A percentile compares a stretch with the other conserved stretches of the same genome.
Conservation (phyloP, 2,329 filamentous ascomycete genomes). For the Xylariaceae sp. region DNA sequence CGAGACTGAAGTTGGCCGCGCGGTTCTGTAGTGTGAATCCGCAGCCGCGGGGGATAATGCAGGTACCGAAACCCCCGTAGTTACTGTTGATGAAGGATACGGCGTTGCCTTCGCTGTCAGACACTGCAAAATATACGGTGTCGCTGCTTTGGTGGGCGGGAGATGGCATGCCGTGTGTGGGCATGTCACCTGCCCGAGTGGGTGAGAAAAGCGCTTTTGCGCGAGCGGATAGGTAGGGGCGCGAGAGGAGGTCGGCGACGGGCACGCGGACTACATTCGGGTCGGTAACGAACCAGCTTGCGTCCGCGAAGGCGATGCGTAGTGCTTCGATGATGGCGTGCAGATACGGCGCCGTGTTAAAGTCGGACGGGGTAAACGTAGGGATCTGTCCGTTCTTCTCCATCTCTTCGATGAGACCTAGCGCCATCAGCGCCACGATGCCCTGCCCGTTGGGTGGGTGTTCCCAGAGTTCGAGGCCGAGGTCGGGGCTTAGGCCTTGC, state of each 20-base stretch:
- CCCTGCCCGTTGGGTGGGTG: conserved; percentile 96
- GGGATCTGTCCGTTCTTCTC: conserved; percentile 71
- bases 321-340: conserved; percentile 85
- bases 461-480: conserved; percentile 82
- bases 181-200: conserved; percentile 53
- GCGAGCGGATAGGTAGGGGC: conserved; percentile 68
- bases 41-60: conserved; percentile 76
- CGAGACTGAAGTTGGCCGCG: conserved; percentile 76
- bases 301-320: conserved; percentile 85
- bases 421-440: conserved; percentile 87
- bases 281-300: conserved; percentile 83
- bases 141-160: conserved; percentile 82
- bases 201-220: conserved; percentile 51
- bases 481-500: conserved; percentile 33
- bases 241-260: conserved; percentile 60
- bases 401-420: conserved; percentile 85
- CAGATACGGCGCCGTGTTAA: conserved; percentile 76
- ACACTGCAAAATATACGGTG: conserved; percentile 88
- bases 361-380: conserved; percentile 61
- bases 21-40: conserved; percentile 95
- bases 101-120: conserved; percentile 78
- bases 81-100: conserved; percentile 97
- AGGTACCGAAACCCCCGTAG: conserved; percentile 82
- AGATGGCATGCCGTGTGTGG: conserved; percentile 58
- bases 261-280: conserved; percentile 68